phyloP scores from a whole-genome alignment of 1,284 basidiomycete species.

The Marasmius fiardii region DNA sequence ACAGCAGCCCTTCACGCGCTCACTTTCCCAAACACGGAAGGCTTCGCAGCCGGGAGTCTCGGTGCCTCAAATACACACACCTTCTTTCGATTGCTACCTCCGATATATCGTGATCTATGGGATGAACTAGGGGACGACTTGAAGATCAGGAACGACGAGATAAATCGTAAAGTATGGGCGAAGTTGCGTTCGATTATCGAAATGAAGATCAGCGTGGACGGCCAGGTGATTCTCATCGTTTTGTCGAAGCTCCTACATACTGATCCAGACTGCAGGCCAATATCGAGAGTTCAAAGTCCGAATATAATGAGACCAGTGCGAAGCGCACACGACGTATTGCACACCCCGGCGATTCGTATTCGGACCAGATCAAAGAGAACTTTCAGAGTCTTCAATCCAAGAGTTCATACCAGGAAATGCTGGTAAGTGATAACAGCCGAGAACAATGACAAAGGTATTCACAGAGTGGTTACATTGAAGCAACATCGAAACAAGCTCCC shows the following conservation, averaged over 20 bases:
- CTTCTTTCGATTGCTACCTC: slow-evolving; percentile 75
- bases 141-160: slow-evolving; percentile 59
- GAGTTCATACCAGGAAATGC: slow-evolving; percentile 81
- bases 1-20: slow-evolving; percentile 82
- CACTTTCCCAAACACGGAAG: slow-evolving; percentile 57
- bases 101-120: slow-evolving; percentile 88
- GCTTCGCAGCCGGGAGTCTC: slow-evolving; percentile 52
- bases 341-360: slow-evolving; percentile 13
- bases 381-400: slow-evolving; percentile 63
- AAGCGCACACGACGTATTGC: slow-evolving; percentile 4
- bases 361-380: slow-evolving; percentile 52
- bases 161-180: slow-evolving; percentile 71
- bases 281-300: slow-evolving; percentile 26
- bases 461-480: slow-evolving; percentile 30
- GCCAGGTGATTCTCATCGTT: slow-evolving; percentile 34
- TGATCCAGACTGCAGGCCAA: not conserved
- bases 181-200: slow-evolving; percentile 63
- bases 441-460: slow-evolving; percentile 15
- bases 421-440: slow-evolving; percentile 48
- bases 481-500: slow-evolving; percentile 76
- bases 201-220: slow-evolving; percentile 42
- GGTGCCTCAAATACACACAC: slow-evolving; percentile 44
- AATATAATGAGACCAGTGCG: slow-evolving; percentile 10
- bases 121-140: slow-evolving; percentile 78
- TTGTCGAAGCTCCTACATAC: slow-evolving; percentile 2